Percentiles rank a stretch among this genome's conserved stretches.
These are phyloP conservation scores for Cystobasidium ongulense DNA, from an alignment of 768 basidiomycete species.

Conservation along the genomic window DNA sequence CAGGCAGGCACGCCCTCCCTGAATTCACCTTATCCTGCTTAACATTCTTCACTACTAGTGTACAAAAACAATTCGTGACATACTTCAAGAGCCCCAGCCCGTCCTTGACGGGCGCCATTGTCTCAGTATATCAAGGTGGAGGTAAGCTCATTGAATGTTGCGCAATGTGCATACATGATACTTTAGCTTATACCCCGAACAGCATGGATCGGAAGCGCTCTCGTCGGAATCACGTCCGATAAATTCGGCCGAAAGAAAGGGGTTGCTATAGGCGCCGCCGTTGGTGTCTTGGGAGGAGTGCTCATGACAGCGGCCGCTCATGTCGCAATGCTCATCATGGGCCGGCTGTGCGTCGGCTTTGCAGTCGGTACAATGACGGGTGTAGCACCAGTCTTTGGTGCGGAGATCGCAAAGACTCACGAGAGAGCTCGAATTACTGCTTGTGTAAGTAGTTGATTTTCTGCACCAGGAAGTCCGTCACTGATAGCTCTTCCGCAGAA, in stretches of 20 bases:
- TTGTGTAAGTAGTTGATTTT: neutral
- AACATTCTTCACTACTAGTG: neutral
- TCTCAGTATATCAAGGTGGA: conserved; percentile 29
- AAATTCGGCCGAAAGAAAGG: neutral
- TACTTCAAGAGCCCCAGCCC: conserved; percentile 3
- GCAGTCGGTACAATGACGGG: conserved; percentile 24
- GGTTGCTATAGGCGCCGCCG: neutral
- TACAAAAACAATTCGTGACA: neutral
- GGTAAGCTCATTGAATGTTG: neutral
- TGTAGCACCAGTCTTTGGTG: conserved; percentile 13
- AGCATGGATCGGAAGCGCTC: conserved; percentile 17
- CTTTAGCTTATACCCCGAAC: neutral
- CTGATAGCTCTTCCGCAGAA: neutral
- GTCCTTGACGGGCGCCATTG: conserved; percentile 11
- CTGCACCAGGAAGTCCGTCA: neutral
- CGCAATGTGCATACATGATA: neutral
- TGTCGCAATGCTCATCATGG: conserved; percentile 22
- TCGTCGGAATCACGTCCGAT: conserved; percentile 9
- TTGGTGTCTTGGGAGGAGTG: neutral
- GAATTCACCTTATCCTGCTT: no score
- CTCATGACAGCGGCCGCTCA: conserved; percentile 24
- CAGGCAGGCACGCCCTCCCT: neutral
- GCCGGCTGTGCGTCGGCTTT: conserved; percentile 10
- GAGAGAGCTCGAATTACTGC: conserved; percentile 19
- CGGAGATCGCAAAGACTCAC: conserved; percentile 23